These are phyloP conservation scores for Cyclanthera cordifolia DNA, from an alignment of 306 rosid genomes.

Conservation along the genomic window DNA sequence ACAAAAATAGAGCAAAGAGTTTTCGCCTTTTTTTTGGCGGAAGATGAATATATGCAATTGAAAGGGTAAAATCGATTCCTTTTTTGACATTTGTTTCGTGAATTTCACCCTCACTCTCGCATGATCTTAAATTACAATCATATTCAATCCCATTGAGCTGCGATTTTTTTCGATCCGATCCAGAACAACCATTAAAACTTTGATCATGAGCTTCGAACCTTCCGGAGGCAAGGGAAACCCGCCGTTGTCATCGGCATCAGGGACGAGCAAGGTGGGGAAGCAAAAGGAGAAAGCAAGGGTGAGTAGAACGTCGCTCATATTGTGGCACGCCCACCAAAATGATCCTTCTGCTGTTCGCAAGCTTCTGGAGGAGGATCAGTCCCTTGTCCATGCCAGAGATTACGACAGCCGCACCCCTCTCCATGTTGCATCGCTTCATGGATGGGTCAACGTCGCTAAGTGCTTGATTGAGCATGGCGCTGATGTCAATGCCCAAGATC, in stretches of 20 bases:
- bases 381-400: conserved; percentile 65
- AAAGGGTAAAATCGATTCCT: no score
- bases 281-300: conserved; percentile 76
- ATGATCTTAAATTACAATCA: conserved; percentile 1
- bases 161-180: conserved; percentile 16
- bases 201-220: conserved; percentile 45
- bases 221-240: no score
- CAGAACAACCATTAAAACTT: conserved; percentile 12
- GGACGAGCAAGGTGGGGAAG: conserved; percentile 25
- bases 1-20: no score
- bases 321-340: conserved; percentile 96
- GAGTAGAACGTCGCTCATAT: conserved; percentile 74
- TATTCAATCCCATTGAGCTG: conserved; percentile 6
- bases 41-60: no score
- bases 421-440: conserved; percentile 78
- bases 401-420: conserved; percentile 91
- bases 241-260: conserved; percentile 13
- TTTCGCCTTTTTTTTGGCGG: no score
- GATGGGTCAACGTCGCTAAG: conserved; percentile 68
- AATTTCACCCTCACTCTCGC: neutral
- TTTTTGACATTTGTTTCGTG: no score
- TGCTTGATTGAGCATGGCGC: conserved; percentile 67
- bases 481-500: conserved; percentile 89
- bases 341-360: conserved; percentile 70
- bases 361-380: conserved; percentile 86